Conservation (phyloP, 2,329 filamentous ascomycete genomes). For the Dactylellina haptotyla region DNA sequence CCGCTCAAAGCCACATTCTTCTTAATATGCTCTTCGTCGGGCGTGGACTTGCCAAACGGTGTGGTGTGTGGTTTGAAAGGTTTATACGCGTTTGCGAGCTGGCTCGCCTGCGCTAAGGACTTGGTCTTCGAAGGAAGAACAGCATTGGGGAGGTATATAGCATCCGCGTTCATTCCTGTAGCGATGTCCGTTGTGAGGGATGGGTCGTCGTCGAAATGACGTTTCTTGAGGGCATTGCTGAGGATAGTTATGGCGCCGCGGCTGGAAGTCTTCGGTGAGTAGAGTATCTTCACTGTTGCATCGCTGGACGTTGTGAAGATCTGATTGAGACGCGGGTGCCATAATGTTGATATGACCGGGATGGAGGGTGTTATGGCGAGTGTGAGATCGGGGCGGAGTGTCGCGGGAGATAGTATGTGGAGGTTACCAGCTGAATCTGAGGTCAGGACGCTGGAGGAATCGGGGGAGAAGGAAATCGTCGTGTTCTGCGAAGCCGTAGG, state of each 20-base stretch:
- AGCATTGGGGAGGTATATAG: constrained; percentile 76
- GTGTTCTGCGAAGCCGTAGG: constrained; percentile 84
- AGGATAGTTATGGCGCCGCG: constrained; percentile 88
- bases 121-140: constrained; percentile 42
- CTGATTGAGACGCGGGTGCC: constrained; percentile 96
- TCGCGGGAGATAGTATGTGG: constrained; percentile 92
- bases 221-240: constrained; percentile 90
- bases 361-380: constrained; percentile 88
- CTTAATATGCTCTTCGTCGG: constrained; percentile 87
- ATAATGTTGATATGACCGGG: constrained; percentile 83
- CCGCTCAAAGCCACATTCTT: constrained; percentile 87
- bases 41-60: constrained; percentile 88
- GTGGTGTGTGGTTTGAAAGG: constrained; percentile 87
- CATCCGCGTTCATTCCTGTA: constrained; percentile 82
- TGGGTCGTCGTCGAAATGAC: constrained; percentile 93
- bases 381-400: constrained; percentile 82
- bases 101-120: constrained; percentile 30
- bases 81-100: constrained; percentile 38
- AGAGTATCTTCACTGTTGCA: constrained; percentile 87
- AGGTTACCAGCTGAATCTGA: constrained; percentile 86
- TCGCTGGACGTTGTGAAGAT: constrained; percentile 95
- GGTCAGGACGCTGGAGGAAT: constrained; percentile 83
- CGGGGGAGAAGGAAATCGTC: constrained; percentile 90
- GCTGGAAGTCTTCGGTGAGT: constrained; percentile 82
- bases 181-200: constrained; percentile 65